Conservation (phyloP, 2,329 filamentous ascomycete species). For the Colletotrichum tanaceti region DNA sequence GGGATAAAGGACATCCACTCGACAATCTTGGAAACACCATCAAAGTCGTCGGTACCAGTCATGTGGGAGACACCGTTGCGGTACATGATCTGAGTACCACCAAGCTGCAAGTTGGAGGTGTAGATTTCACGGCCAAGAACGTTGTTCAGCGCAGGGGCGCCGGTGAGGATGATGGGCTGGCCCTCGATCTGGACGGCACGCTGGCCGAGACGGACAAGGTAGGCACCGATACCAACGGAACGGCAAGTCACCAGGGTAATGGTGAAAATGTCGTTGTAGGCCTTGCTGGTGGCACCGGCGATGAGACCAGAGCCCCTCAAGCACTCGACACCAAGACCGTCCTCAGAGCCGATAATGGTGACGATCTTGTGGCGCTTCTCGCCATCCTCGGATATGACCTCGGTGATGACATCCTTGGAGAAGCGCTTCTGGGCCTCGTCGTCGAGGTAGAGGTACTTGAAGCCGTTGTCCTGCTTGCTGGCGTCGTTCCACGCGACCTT, state of each 20-base stretch:
- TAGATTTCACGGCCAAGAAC: constrained; percentile 97
- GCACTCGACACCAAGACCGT: constrained; percentile 97
- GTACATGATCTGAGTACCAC: constrained; percentile 99
- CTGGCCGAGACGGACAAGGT: constrained; percentile 97
- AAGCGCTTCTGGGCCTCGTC: constrained; percentile 88
- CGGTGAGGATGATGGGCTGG: constrained; percentile 98
- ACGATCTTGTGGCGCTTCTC: constrained; percentile 95
- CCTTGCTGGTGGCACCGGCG: constrained; percentile 94
- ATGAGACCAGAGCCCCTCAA: constrained; percentile 97
- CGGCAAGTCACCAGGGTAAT: constrained; percentile 97
- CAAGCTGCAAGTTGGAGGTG: constrained; percentile 98
- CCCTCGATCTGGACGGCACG: constrained; percentile 99
- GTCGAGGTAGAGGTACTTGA: constrained; percentile 96
- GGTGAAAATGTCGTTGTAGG: constrained; percentile 99
- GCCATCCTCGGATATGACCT: constrained; percentile 85
- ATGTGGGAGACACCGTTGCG: constrained; percentile 99
- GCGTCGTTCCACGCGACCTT: constrained; percentile 95
- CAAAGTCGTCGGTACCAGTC: constrained; percentile 97
- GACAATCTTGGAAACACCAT: constrained; percentile 96
- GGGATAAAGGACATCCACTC: constrained; percentile 98
- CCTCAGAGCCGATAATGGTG: constrained; percentile 91
- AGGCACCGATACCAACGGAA: constrained; percentile 98
- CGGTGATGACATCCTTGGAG: constrained; percentile 79
- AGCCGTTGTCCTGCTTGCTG: constrained; percentile 83
- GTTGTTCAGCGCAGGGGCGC: constrained; percentile 98